These are phyloP conservation scores for Lipomyces lipofer DNA, from an alignment of 805 yeast genomes.

Conservation along the genomic window DNA sequence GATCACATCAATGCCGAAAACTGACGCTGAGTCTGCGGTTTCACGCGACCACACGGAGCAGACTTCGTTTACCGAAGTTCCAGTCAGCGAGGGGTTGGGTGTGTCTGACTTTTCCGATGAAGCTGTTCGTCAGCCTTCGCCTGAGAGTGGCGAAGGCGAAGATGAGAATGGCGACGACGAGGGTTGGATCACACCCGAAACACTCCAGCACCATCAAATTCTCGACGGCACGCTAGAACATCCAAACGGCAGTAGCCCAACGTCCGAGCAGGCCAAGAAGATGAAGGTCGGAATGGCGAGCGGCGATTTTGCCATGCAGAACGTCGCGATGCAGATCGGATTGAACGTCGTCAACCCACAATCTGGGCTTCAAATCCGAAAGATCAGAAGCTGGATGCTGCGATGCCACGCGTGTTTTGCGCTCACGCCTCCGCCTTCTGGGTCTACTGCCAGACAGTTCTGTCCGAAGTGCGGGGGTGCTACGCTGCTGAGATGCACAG, in stretches of 20 bases:
- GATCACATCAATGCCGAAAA: too few species aligned
- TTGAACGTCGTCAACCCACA: slow-evolving; percentile 78
- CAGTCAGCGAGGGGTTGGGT: too few species aligned
- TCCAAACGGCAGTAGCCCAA: slow-evolving; percentile 39
- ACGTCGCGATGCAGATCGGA: slow-evolving; percentile 89
- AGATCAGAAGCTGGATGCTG: slow-evolving; percentile 87
- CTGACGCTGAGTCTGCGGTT: too few species aligned
- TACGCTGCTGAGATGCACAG: slow-evolving; percentile 82
- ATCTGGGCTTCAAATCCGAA: slow-evolving; percentile 80
- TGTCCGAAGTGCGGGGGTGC: slow-evolving; percentile 96
- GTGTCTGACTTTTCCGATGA: background rate
- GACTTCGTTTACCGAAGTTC: too few species aligned
- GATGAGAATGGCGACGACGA: slow-evolving; percentile 76
- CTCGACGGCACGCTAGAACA: slow-evolving; percentile 48
- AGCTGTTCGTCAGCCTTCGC: background rate
- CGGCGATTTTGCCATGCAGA: slow-evolving; percentile 97
- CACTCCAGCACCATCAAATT: slow-evolving; percentile 64
- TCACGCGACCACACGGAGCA: too few species aligned
- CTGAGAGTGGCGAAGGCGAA: slow-evolving; percentile 4
- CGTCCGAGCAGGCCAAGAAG: slow-evolving; percentile 44
- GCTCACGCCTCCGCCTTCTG: slow-evolving; percentile 73
- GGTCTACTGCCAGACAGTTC: slow-evolving; percentile 72
- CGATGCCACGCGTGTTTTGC: slow-evolving; percentile 97
- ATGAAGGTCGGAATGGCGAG: slow-evolving; percentile 83
- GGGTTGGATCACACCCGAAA: slow-evolving; percentile 92